Base-by-base conservation (phyloP, 2,329 filamentous ascomycete genomes). In the Coniella lustricola region DNA sequence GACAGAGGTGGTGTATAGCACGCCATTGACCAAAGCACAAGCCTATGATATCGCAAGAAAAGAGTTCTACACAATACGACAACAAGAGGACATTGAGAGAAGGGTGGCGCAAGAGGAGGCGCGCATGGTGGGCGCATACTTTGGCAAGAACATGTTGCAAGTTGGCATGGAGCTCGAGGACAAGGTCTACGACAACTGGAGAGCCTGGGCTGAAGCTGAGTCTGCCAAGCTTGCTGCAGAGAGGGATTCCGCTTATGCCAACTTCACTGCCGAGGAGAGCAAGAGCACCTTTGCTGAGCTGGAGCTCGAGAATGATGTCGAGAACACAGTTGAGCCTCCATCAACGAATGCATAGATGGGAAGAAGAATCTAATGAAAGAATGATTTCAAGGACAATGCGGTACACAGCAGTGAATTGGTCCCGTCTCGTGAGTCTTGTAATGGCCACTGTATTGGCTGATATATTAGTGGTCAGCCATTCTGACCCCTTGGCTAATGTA, bases 91-190 rank as follows among this genome's bases (percentile, higher is more conserved):
- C 56, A 79, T 95, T 41, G 82, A 91, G 69, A 77, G 80, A 57
- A 82, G 90, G 58, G 77, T 98, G 51, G 87, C 91, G 7, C 75
- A 81, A 43, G 93, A 98, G 69, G 93, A 98, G 68, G 91, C 93
- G 22, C 74, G 82, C 54, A 79, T 86, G 59, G 84, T 86, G 5
- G 93, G 93, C 46, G 90, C 90, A 44, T 89, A 89, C 73, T 97
- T 97, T 64, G 89, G 89, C 64, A 86, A 84, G 66, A 75, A 79
- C 36, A 76, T 79, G 51, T 64, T 90, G 44, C 84, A 95, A 52
- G 73, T 95, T 49, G 82, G 87, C 56, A 87, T 93, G 81, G 72
- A 83, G 54, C 74, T 95, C 46, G 93, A 98, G 68, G 82, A 94
- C 67, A 68, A 76, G 58, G 74, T 81, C 52, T 95, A 82, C 65